These are phyloP conservation scores for Lunularia cruciata DNA, from an alignment of 225 moss, liverwort and hornwort genomes.

Conservation along the genomic window DNA sequence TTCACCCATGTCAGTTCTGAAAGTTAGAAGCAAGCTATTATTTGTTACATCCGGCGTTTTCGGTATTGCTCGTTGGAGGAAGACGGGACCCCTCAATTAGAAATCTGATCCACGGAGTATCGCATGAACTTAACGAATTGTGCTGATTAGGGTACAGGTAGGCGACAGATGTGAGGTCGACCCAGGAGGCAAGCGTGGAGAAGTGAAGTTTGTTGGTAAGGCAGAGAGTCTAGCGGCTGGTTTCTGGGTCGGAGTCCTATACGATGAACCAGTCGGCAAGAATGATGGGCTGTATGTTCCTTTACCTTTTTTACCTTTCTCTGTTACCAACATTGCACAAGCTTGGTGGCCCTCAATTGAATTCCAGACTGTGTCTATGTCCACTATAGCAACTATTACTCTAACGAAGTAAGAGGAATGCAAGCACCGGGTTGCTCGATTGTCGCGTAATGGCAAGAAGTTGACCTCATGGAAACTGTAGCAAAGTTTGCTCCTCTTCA, in stretches of 20 bases:
- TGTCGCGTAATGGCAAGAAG: too few species aligned
- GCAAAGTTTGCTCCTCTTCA: not conserved
- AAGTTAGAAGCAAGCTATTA: too few species aligned
- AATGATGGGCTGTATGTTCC: constrained; percentile 89
- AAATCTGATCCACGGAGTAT: not conserved
- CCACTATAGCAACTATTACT: not conserved
- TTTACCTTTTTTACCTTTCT: not conserved
- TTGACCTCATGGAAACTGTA: too few species aligned
- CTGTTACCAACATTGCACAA: not conserved
- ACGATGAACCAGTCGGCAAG: constrained; percentile 97
- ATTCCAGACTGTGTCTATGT: not conserved
- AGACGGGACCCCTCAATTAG: too few species aligned
- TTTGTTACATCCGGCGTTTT: too few species aligned
- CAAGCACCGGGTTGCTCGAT: not conserved
- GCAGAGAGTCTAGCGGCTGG: constrained; percentile 75
- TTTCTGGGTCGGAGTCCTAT: constrained; percentile 94
- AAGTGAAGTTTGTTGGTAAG: constrained; percentile 78
- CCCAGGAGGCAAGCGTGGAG: constrained; percentile 94
- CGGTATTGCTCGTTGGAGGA: too few species aligned
- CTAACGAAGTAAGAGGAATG: not conserved
- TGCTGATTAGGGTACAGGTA: constrained; percentile 41
- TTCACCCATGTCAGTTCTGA: too few species aligned
- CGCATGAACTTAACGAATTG: not conserved
- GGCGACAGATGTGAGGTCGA: constrained; percentile 96
- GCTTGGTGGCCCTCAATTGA: not conserved